Evolutionary conservation across 257 asterid genomes (phyloP), one percentile per base, ranked within the genome.

Genomic region (Petunia axillaris): DNA sequence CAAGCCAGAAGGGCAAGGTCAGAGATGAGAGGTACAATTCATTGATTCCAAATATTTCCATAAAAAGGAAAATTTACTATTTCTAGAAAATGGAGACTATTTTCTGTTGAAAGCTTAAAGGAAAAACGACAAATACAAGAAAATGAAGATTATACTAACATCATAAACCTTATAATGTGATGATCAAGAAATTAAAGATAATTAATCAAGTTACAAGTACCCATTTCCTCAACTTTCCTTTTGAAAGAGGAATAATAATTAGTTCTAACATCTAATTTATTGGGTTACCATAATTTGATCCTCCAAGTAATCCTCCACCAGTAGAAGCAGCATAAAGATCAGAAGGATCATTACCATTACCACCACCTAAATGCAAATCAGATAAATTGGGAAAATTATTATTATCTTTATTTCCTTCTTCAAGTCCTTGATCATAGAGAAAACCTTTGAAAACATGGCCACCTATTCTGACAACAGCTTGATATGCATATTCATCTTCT

Each of bases 361-460:
- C 76, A 2, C 86, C 96, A 2, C 95, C 96, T 76, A 92, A 83
- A 79, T 92, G 94, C 83, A 92, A 79, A 4, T 92, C 96, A 1
- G 96, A 91, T 3, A 91, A 77, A 66, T 89, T 87, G 4, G 96
- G 96, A 55, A 85, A 86, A 46, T 64, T 38, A 36, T 58, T 59
- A 64, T 62, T n/a, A 44, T 64, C 46, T 36, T 88, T 91, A 38
- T 87, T 84, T 8, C 82, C 84, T 81, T 86, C 64, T 40, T 68
- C 96, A 16, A 85, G 75, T 4, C 96, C 97, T 89, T 91, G 94
- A 86, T 93, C 94, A 8, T 91, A 93, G 0, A 93, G 81, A 68
- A 91, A 90, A 1, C 97, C 97, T 81, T 93, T 91, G 91, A 93
- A 93, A 41, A 91, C 89, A 81, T 90, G 97, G 15, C 97, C 97